These are phyloP conservation scores for Coemansia sp. DNA, from an alignment of 192 early-diverging fungal genomes.

Conservation along the genomic window DNA sequence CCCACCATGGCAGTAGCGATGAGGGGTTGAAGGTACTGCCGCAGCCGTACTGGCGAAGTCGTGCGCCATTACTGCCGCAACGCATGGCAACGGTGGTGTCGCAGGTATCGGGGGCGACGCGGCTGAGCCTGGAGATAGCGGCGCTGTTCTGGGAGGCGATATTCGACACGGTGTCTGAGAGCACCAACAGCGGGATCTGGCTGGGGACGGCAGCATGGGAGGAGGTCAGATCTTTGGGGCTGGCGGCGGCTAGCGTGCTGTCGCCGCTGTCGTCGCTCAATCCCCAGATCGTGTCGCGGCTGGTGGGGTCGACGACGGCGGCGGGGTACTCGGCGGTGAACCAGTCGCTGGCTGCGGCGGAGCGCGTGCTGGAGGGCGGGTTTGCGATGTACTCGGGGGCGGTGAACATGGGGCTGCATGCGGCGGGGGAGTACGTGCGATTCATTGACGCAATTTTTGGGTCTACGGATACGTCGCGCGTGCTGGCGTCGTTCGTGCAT, in stretches of 20 bases:
- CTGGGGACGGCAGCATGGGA: slow-evolving; percentile 40
- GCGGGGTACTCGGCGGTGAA: slow-evolving; percentile 40
- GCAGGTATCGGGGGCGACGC: slow-evolving; percentile 38
- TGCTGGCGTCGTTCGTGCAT: slow-evolving; percentile 77
- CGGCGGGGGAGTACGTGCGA: slow-evolving; percentile 85
- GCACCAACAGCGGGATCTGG: slow-evolving; percentile 42
- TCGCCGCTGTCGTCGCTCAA: slow-evolving; percentile 46
- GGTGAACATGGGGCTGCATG: slow-evolving; percentile 64
- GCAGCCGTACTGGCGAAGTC: slow-evolving; percentile 30
- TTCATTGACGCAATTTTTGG: slow-evolving; percentile 96
- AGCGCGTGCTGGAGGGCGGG: slow-evolving; percentile 57
- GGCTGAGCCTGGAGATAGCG: slow-evolving; percentile 49
- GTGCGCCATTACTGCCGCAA: slow-evolving; percentile 44
- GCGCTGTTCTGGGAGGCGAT: slow-evolving; percentile 51
- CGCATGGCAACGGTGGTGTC: slow-evolving; percentile 47
- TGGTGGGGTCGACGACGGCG: slow-evolving; percentile 34
- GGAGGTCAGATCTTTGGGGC: slow-evolving; percentile 28
- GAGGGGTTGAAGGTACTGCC: background rate
- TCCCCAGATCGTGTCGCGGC: slow-evolving; percentile 42
- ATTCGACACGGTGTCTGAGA: slow-evolving; percentile 48
- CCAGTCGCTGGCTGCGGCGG: slow-evolving; percentile 40
- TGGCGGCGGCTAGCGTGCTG: slow-evolving; percentile 26
- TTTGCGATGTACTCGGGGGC: slow-evolving; percentile 79
- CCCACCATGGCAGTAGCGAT: background rate
- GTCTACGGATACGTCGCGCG: slow-evolving; percentile 89